Conservation (phyloP, 805 yeast genomes). For the Metschnikowia kunwiensis region DNA sequence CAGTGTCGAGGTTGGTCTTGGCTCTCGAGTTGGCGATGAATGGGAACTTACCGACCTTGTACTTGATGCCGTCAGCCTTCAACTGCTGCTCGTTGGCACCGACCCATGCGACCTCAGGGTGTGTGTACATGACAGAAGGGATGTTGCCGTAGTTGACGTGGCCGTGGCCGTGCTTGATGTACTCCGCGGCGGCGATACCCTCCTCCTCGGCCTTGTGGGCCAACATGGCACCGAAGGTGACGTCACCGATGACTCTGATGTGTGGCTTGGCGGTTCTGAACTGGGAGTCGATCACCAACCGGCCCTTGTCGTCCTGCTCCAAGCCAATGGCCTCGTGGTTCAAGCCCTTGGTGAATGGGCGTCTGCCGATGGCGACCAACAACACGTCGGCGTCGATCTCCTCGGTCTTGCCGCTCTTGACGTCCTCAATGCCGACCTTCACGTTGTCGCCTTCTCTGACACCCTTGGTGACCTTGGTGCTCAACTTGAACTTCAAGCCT, state of each 20-base stretch:
- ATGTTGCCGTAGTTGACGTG: constrained; percentile 98
- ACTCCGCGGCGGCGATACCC: constrained; percentile 98
- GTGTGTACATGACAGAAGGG: constrained; percentile 98
- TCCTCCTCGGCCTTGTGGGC: constrained; percentile 99
- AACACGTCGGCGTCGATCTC: constrained; percentile 85
- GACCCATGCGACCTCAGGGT: constrained; percentile 99
- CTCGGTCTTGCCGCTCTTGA: constrained; percentile 79
- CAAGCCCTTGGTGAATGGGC: constrained; percentile 91
- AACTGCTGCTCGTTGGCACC: constrained; percentile 95
- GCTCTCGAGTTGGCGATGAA: constrained; percentile 99
- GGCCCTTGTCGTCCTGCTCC: constrained; percentile 88
- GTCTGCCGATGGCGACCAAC: constrained; percentile 97
- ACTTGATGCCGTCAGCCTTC: constrained; percentile 86
- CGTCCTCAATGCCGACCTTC: constrained; percentile 82
- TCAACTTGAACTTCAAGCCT: constrained; percentile 88
- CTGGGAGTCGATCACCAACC: constrained; percentile 91
- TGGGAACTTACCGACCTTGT: constrained; percentile 97
- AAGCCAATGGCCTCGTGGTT: constrained; percentile 85
- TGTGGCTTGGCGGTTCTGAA: constrained; percentile 89
- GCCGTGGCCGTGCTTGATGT: constrained; percentile 89
- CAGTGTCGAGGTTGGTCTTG: constrained; percentile 94
- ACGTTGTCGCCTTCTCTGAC: constrained; percentile 86
- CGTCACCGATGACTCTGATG: constrained; percentile 97
- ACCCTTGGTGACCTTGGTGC: constrained; percentile 88
- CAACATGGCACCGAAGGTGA: constrained; percentile 97